Conservation (phyloP, 192 early-diverging fungal species). For the Oehlia diaphana region DNA sequence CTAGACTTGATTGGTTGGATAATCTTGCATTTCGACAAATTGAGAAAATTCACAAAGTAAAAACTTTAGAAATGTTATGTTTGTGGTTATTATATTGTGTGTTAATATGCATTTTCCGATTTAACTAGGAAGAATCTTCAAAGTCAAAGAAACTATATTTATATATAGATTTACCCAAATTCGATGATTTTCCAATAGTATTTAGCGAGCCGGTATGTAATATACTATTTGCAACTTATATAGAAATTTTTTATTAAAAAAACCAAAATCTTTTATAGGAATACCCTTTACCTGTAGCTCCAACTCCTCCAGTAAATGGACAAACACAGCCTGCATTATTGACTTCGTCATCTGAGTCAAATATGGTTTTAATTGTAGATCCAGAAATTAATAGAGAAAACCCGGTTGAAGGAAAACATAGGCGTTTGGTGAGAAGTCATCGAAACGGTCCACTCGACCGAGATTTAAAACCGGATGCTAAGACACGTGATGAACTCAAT, state of each 20-base stretch:
- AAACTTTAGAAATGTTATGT: not conserved
- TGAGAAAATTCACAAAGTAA: slow-evolving; percentile 75
- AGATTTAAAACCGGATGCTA: slow-evolving; percentile 96
- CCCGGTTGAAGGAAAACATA: slow-evolving; percentile 93
- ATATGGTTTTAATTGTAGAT: slow-evolving; percentile 61
- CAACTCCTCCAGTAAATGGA: not conserved
- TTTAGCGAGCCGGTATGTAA: slow-evolving; percentile 77
- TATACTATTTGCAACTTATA: slow-evolving; percentile 8
- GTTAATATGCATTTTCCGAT: not conserved
- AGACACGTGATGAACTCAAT: slow-evolving; percentile 94
- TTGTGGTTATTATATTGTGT: not conserved
- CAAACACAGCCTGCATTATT: not conserved
- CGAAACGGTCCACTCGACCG: slow-evolving; percentile 87
- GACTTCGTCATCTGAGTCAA: slow-evolving; percentile 21
- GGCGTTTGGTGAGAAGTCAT: slow-evolving; percentile 86
- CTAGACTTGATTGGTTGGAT: slow-evolving; percentile 90
- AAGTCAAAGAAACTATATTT: slow-evolving; percentile 68
- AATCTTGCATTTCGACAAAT: slow-evolving; percentile 87
- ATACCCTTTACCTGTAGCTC: slow-evolving; percentile 45
- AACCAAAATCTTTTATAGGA: slow-evolving; percentile 44
- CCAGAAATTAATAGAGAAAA: slow-evolving; percentile 90
- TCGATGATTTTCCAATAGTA: slow-evolving; percentile 97
- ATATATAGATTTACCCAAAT: slow-evolving; percentile 89
- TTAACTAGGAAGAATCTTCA: slow-evolving; percentile 46
- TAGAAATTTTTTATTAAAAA: not conserved